Evolutionary conservation across 345 rosid genomes (phyloP).

Genomic region (Raphanus sativus): DNA sequence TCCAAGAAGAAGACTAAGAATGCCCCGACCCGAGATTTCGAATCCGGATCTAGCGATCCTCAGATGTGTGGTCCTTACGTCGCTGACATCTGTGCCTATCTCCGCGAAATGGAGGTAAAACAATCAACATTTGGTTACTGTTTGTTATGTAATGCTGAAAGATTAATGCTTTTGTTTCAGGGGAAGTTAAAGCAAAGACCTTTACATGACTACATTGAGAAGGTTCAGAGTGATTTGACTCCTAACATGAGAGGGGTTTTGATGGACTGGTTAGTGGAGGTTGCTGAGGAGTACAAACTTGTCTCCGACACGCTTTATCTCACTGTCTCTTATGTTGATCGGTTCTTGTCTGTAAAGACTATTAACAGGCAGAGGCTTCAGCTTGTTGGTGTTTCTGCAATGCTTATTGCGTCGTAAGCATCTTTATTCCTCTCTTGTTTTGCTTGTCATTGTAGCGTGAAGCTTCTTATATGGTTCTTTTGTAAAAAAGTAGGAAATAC

Average conservation of each 20-base stretch:
- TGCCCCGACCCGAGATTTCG: not conserved
- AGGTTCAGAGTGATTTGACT: conserved; percentile 58
- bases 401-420: conserved; percentile 88
- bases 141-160: not conserved
- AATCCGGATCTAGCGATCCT: conserved; percentile 32
- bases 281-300: conserved; percentile 69
- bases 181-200: conserved; percentile 58
- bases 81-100: conserved; percentile 20
- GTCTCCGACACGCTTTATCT: conserved; percentile 59
- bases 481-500: conserved; percentile 51
- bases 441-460: not conserved
- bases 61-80: conserved; percentile 39
- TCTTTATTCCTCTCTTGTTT: not conserved
- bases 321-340: conserved; percentile 52
- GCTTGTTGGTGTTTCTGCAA: conserved; percentile 70
- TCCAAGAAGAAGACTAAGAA: not conserved
- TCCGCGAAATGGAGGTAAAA: conserved; percentile 30
- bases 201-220: conserved; percentile 62
- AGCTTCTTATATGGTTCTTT: not conserved
- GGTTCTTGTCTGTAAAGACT: conserved; percentile 53
- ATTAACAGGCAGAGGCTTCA: conserved; percentile 61
- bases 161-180: conserved; percentile 31
- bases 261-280: conserved; percentile 81
- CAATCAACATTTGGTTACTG: not conserved
- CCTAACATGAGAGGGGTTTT: conserved; percentile 66